Evolutionary conservation across 805 yeast genomes (phyloP), one percentile per base, ranked within the genome.

Genomic region (Teunomyces panamensis): DNA sequence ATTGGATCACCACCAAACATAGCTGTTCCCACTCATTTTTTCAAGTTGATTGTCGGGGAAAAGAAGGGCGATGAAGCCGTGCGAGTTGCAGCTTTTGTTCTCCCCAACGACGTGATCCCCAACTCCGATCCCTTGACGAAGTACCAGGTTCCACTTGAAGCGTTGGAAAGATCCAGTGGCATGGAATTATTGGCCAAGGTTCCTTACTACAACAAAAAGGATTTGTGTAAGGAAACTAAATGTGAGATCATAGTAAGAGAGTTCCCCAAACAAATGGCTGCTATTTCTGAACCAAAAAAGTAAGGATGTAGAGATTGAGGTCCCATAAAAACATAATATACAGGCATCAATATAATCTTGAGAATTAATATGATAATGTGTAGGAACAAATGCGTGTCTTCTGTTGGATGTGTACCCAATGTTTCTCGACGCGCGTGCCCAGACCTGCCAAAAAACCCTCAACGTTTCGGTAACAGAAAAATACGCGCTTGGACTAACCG

Each of bases 21-120:
- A 46, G 98, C 99, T 0, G 99, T 94, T 9, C 99, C 99, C 24
- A 94, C 99, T 0, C 99, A 94, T 65, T 94, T 94, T 62, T 94
- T 84, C 79, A 94, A 94, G 70, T 69, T 94, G 49, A 72, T 94
- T 47, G 88, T 94, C 42, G 97, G 94, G 7, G 98, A 94, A 64
- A 68, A 63, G 32, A 58, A 66, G 45, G 66, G 75, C 10, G 58
- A 67, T 2, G 60, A 57, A 42, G 71, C 71, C 7, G 69, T 89
- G 9, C 81, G 92, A 2, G 89, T 89, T 7, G 98, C 87, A 1
- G 97, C 98, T 0, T 94, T 94, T 71, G 97, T 94, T 10, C 65
- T 94, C 56, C 99, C 99, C 26, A 94, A 94, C 63, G 89, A 78
- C n/a, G 72, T 65, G 6, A 91, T 94, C 45, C 73, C 81, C 43